Conservation (phyloP, 75 land plant species). For the Sequoiadendron giganteum region DNA sequence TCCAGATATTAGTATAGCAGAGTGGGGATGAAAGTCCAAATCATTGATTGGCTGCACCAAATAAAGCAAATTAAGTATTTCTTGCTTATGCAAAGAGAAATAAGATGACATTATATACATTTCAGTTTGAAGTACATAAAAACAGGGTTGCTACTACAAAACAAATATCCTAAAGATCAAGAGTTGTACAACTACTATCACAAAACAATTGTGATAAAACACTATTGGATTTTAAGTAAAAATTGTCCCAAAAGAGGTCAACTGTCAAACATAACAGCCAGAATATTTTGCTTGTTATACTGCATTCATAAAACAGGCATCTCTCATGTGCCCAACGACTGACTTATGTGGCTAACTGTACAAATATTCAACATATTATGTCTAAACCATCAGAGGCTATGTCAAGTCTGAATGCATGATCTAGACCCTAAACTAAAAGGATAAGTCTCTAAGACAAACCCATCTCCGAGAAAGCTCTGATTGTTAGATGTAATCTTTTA, state of each 20-base stretch:
- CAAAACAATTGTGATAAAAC: neutral
- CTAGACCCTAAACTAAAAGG: neutral
- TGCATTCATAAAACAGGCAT: neutral
- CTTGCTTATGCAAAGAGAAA: neutral
- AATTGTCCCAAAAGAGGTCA: neutral
- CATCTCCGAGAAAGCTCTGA: neutral
- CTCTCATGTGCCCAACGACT: neutral
- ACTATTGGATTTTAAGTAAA: neutral
- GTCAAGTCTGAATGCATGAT: neutral
- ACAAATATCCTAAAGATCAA: neutral
- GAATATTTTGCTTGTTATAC: neutral
- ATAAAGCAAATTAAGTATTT: neutral
- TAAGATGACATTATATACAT: neutral
- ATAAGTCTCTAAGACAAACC: neutral
- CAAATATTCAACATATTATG: neutral
- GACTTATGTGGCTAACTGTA: neutral
- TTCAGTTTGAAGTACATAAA: neutral
- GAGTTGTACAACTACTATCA: neutral
- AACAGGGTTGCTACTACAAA: neutral
- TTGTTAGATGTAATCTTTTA: neutral
- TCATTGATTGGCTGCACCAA: constrained; percentile 91
- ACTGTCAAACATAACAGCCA: neutral
- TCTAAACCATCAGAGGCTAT: neutral
- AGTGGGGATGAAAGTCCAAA: constrained; percentile 93
- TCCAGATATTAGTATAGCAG: constrained; percentile 75